Conservation (phyloP, 371 early-diverging fungal species). For the Mucor racemosus region DNA sequence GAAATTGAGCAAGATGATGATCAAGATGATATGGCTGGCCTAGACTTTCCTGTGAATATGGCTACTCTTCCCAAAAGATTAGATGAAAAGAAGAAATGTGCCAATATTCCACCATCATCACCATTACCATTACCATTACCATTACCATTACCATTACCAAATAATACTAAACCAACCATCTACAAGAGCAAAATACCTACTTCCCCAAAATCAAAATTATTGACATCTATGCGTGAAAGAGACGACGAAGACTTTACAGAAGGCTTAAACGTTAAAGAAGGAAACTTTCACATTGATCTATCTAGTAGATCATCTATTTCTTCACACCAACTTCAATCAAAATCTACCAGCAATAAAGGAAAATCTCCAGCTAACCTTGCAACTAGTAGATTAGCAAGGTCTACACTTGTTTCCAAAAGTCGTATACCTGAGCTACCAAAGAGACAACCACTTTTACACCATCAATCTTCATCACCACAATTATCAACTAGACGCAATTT, state of each 20-base stretch:
- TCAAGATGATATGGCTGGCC: slow-evolving; percentile 29
- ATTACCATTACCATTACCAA: not conserved
- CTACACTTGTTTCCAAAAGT: not conserved
- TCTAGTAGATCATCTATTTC: not conserved
- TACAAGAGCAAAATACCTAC: slow-evolving; percentile 4
- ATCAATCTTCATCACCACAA: not conserved
- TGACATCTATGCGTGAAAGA: slow-evolving; percentile 17
- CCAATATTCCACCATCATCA: not conserved
- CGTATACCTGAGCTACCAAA: not conserved
- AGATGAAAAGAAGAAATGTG: slow-evolving; percentile 10
- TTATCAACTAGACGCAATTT: not conserved
- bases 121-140: too few species aligned
- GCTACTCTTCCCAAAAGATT: slow-evolving; percentile 1
- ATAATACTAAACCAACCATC: not conserved
- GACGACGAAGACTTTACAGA: slow-evolving; percentile 43
- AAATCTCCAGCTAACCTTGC: not conserved
- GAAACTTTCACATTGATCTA: not conserved
- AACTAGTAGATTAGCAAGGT: slow-evolving; percentile 12
- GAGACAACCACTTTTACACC: not conserved
- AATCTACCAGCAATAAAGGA: not conserved
- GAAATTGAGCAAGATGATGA: slow-evolving; percentile 17
- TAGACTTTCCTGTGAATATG: slow-evolving; percentile 37
- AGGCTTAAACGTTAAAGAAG: slow-evolving; percentile 30
- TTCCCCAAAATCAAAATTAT: not conserved
- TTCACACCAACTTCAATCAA: not conserved